A percentile compares a stretch with the other conserved stretches of the same genome.
Evolutionary conservation across 2,329 filamentous ascomycete genomes (phyloP).

Genomic region (Colletotrichum tamarilloi): DNA sequence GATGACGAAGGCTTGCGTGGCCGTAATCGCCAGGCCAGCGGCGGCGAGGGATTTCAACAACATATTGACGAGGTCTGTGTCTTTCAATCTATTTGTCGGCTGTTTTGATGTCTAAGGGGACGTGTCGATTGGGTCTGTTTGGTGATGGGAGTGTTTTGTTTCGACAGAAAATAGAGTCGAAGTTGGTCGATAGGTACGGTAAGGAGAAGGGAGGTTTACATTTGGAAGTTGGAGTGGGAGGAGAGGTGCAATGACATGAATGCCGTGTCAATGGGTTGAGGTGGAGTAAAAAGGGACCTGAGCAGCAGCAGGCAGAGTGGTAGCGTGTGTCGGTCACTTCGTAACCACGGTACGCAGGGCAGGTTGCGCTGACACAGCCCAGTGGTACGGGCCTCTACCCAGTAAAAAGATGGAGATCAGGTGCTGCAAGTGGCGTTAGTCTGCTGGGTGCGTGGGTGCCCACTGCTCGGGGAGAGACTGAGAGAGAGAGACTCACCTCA

Average conservation of each 20-base stretch:
- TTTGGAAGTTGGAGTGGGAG: conserved; percentile 15
- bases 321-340: conserved; percentile 3
- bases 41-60: conserved; percentile 46
- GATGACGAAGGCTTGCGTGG: conserved; percentile 61
- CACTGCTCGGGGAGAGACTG: background rate
- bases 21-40: conserved; percentile 46
- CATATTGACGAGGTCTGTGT: conserved; percentile 40
- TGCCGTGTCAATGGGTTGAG: conserved; percentile 6
- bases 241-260: conserved; percentile 29
- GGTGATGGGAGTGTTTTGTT: background rate
- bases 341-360: background rate
- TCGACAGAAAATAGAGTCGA: background rate
- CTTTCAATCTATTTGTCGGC: background rate
- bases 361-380: conserved; percentile 13
- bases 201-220: background rate
- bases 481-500: no score
- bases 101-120: background rate
- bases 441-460: background rate
- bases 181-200: background rate
- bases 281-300: conserved; percentile 28
- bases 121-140: background rate
- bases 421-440: conserved; percentile 26
- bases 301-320: conserved; percentile 1
- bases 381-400: background rate
- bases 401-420: conserved; percentile 22